phyloP scores from a whole-genome alignment of 2,329 filamentous ascomycete species.

The Neoascochyta sp. region DNA sequence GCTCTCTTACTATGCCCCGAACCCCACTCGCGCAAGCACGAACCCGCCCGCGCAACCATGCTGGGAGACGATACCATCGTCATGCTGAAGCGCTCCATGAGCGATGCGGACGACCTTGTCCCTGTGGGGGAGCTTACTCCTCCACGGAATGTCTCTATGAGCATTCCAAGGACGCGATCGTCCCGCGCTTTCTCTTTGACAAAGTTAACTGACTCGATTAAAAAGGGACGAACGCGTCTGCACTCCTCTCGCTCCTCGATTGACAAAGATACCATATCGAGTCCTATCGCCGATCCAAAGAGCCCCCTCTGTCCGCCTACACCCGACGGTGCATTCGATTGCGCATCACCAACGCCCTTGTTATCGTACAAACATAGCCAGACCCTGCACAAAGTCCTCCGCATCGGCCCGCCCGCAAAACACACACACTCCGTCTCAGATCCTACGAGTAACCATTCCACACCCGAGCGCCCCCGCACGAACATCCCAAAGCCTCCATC shows the following conservation, averaged over 20 bases:
- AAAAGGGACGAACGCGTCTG: slow-evolving; percentile 14
- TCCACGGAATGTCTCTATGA: slow-evolving; percentile 7
- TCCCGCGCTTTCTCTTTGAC: slow-evolving; percentile 25
- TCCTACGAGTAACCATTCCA: slow-evolving; percentile 15
- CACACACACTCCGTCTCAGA: slow-evolving; percentile 22
- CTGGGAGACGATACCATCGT: slow-evolving; percentile 15
- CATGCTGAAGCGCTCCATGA: slow-evolving; percentile 24
- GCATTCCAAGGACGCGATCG: slow-evolving; percentile 6
- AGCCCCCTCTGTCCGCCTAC: slow-evolving; percentile 16
- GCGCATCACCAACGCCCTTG: slow-evolving; percentile 7
- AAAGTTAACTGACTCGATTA: slow-evolving; percentile 27
- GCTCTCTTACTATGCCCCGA: slow-evolving; percentile 9
- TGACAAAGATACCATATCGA: slow-evolving; percentile 23
- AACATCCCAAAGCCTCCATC: slow-evolving; percentile 8
- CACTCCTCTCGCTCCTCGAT: slow-evolving; percentile 15
- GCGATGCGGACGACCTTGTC: slow-evolving; percentile 18
- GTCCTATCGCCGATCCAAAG: slow-evolving; percentile 17
- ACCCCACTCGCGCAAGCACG: slow-evolving; percentile 2
- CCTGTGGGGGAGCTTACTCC: slow-evolving; percentile 14
- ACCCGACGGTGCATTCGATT: slow-evolving; percentile 3
- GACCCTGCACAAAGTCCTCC: slow-evolving; percentile 1
- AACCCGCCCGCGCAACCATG: slow-evolving; percentile 14
- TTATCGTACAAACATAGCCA: slow-evolving; percentile 3
- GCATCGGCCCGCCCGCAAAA: slow-evolving; percentile 1
- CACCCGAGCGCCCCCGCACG: slow-evolving; percentile 4